phyloP scores from a whole-genome alignment of 2,329 filamentous ascomycete genomes.

The Verticillium dahliae region DNA sequence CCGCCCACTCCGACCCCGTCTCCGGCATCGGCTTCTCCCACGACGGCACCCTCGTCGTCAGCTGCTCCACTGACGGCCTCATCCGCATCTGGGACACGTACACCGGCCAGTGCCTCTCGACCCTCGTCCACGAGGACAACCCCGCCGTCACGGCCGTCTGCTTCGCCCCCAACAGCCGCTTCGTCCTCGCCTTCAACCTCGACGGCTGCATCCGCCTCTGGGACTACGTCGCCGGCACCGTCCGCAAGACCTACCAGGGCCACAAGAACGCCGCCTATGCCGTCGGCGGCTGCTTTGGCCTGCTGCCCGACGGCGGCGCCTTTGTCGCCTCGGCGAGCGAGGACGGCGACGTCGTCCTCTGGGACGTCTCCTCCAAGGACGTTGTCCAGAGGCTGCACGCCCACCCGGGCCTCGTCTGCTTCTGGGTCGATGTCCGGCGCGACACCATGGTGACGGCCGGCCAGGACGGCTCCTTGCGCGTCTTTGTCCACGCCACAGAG shows the following conservation, averaged over 20 bases:
- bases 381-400: constrained; percentile 61
- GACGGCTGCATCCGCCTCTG: constrained; percentile 87
- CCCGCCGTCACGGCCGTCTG: constrained; percentile 81
- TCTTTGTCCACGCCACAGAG: constrained; percentile 32
- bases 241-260: constrained; percentile 96
- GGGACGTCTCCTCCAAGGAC: constrained; percentile 85
- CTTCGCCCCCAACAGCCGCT: constrained; percentile 92
- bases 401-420: constrained; percentile 49
- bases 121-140: constrained; percentile 93
- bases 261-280: constrained; percentile 81
- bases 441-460: constrained; percentile 52
- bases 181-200: constrained; percentile 83
- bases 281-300: constrained; percentile 77
- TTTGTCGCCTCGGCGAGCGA: constrained; percentile 84
- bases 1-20: constrained; percentile 92
- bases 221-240: constrained; percentile 88
- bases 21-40: constrained; percentile 87
- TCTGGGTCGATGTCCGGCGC: constrained; percentile 57
- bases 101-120: constrained; percentile 90
- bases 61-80: constrained; percentile 84
- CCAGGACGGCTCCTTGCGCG: constrained; percentile 45
- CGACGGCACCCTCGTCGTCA: constrained; percentile 87
- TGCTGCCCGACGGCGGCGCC: constrained; percentile 27
- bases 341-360: constrained; percentile 77
- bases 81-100: constrained; percentile 95